Percentiles rank a stretch among this genome's conserved stretches.
Conservation (phyloP, 2,329 filamentous ascomycete species). For the Nigrospora oryzae region DNA sequence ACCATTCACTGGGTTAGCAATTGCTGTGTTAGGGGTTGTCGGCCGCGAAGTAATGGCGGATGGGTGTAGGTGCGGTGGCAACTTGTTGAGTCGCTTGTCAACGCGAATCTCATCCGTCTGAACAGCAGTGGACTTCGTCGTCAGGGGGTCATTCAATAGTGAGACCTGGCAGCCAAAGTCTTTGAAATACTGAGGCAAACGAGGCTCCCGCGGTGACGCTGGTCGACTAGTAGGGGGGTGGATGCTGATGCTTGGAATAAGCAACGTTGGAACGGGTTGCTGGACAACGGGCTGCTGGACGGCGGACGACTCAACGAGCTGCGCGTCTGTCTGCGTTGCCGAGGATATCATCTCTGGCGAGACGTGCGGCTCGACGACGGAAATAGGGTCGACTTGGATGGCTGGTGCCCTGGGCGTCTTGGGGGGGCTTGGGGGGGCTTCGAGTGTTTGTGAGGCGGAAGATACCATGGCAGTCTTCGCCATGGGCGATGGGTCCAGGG, state of each 20-base stretch:
- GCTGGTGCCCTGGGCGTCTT: conserved; percentile 46
- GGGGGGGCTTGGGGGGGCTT: conserved; percentile 55
- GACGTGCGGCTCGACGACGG: too few species aligned
- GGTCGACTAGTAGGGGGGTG: conserved; percentile 81
- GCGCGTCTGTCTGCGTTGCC: conserved; percentile 54
- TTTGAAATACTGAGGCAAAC: conserved; percentile 74
- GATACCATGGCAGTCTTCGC: conserved; percentile 50
- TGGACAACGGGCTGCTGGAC: conserved; percentile 18
- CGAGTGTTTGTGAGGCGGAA: conserved; percentile 52
- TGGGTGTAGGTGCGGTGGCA: conserved; percentile 72
- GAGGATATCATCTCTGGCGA: conserved; percentile 38
- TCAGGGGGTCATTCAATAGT: conserved; percentile 34
- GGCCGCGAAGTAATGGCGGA: conserved; percentile 62
- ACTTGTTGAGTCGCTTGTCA: conserved; percentile 64
- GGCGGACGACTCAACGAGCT: conserved; percentile 14
- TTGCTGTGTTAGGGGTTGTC: conserved; percentile 36
- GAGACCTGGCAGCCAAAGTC: conserved; percentile 76
- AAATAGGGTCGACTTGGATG: conserved; percentile 22
- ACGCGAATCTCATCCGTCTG: conserved; percentile 91
- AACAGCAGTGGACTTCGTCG: conserved; percentile 45
- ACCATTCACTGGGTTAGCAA: conserved; percentile 21
- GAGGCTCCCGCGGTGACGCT: conserved; percentile 64
- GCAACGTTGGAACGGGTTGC: conserved; percentile 29
- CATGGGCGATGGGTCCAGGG: conserved; percentile 31
- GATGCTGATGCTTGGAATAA: conserved; percentile 82